Evolutionary conservation across 2,329 filamentous ascomycete species (phyloP).

Genomic region (Passalora sequoiae): DNA sequence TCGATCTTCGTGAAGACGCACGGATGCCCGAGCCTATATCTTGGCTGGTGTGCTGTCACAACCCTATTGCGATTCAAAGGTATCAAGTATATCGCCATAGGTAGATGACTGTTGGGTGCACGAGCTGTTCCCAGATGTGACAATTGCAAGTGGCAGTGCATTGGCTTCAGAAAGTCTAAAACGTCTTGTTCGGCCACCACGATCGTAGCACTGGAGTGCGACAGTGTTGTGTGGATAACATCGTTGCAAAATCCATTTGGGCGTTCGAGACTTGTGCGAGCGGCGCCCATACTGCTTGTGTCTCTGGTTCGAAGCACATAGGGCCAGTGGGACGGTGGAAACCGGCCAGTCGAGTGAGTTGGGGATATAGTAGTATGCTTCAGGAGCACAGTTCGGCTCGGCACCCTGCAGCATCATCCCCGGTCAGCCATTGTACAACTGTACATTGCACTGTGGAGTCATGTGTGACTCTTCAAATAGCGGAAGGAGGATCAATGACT

Average conservation of each 20-base stretch:
- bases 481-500: not conserved
- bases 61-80: too few relatives aligned
- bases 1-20: too few relatives aligned
- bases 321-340: not conserved
- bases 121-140: too few relatives aligned
- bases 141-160: not conserved
- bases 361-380: not conserved
- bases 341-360: not conserved
- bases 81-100: too few relatives aligned
- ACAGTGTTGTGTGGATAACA: too few relatives aligned
- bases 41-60: too few relatives aligned
- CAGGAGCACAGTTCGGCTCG: constrained; percentile 1
- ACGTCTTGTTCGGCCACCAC: not conserved
- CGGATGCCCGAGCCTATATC: too few relatives aligned
- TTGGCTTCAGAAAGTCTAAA: not conserved
- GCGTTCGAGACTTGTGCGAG: too few relatives aligned
- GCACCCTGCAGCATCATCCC: constrained; percentile 5
- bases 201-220: not conserved
- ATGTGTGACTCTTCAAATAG: constrained; percentile 9
- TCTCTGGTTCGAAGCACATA: not conserved
- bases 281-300: too few relatives aligned
- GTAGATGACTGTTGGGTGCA: too few relatives aligned
- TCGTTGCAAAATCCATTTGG: too few relatives aligned
- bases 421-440: constrained; percentile 2
- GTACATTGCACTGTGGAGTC: constrained; percentile 3